Evolutionary conservation across 176 grass and related monocot genomes (phyloP), one percentile per base, ranked within the genome.

Genomic region (Pontederia crassipes): DNA sequence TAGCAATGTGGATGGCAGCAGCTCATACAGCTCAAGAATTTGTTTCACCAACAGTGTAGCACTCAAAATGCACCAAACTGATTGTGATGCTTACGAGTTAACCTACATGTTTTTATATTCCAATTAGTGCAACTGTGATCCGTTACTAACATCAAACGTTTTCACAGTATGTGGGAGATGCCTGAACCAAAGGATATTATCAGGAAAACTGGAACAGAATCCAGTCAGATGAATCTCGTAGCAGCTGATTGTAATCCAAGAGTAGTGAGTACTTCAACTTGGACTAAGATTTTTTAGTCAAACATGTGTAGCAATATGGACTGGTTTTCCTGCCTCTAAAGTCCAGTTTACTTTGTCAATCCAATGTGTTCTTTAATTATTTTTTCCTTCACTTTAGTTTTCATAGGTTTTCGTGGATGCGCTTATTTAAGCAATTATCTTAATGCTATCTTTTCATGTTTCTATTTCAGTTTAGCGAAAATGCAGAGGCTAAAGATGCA

Each of bases 141-240:
- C 16, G 4, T 7, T 32, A 10, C 28, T 35, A 9, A 35, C 8
- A 12, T 3, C 6, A 12, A 57, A 13, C 20, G 20, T 27, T 20
- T 26, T 18, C 26, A 15, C 52, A 52, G 17, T 40, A 74, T 62
- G 52, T 74, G 71, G 71, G 64, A 14, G 11, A 56, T 74, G 71
- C 71, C 71, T 16, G 71, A 74, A 74, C n/a, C 71, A 15, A 74
- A 64, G 32, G 71, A 64, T 45, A 18, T 64, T 10, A 32, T 72
- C 54, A 52, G 57, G 48, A 45, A 20, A 51, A 52, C 47, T 17
- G 69, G 48, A 69, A 46, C 66, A 56, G 66, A 69, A 47, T 45
- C 15, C 17, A 59, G 54, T 28, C 64, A 64, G 32, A 52, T 57
- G 29, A 57, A 57, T 24, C 60, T 48, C 46, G 60, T 64, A 0